Conservation (phyloP, 495 filamentous ascomycete genomes). For the Tuber umbilicatum region DNA sequence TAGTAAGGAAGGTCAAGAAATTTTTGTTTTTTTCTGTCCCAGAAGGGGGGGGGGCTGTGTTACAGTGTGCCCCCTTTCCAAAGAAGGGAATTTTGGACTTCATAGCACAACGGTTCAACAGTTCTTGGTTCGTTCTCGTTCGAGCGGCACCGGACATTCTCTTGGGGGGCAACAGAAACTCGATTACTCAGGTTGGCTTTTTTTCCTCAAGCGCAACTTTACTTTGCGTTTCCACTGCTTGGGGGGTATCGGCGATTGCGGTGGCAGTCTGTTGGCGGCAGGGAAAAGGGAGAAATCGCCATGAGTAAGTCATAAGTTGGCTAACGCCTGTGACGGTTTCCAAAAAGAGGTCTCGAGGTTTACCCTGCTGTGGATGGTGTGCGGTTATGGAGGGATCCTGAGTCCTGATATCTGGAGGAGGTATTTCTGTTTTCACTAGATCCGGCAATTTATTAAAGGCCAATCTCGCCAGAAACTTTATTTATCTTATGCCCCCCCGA, state of each 20-base stretch:
- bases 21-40: no score
- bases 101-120: no score
- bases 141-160: no score
- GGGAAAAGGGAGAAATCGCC: no score
- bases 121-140: no score
- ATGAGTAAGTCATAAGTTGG: background rate
- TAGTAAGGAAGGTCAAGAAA: no score
- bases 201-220: background rate
- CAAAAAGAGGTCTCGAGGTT: background rate
- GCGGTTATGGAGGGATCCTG: background rate
- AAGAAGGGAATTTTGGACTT: no score
- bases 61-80: no score
- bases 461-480: background rate
- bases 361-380: background rate
- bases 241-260: background rate
- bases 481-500: background rate
- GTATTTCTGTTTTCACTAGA: background rate
- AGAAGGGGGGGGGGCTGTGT: no score
- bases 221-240: background rate
- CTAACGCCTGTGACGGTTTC: background rate
- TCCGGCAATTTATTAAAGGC: background rate
- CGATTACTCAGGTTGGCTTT: no score
- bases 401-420: background rate
- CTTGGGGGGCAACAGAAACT: background rate
- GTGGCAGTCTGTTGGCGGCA: background rate